phyloP scores from a whole-genome alignment of 208 protist species.

The Leishmania gerbilli region DNA sequence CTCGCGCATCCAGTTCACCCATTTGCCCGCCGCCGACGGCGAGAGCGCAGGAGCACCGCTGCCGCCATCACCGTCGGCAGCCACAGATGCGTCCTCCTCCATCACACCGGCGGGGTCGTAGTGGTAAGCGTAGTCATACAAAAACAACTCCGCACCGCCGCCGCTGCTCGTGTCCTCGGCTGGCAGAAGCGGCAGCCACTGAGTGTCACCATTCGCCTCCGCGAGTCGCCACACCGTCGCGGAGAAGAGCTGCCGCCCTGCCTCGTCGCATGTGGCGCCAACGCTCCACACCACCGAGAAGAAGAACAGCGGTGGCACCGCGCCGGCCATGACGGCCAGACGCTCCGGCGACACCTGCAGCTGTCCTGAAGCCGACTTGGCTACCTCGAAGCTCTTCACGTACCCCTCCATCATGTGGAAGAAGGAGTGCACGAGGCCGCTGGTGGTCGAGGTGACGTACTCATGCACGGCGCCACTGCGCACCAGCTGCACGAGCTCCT shows the following conservation, averaged over 20 bases:
- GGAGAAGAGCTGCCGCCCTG: conserved; percentile 90
- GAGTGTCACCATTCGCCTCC: conserved; percentile 35
- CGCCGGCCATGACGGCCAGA: conserved; percentile 45
- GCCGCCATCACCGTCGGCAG: conserved; percentile 3
- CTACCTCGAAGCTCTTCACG: conserved; percentile 63
- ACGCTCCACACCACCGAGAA: conserved; percentile 97
- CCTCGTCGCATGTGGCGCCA: conserved; percentile 93
- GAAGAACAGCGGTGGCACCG: conserved; percentile 93
- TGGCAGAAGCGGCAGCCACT: conserved; percentile 40
- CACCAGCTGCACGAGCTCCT: conserved; percentile 84
- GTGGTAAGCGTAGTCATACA: conserved; percentile 96
- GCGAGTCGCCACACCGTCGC: conserved; percentile 78
- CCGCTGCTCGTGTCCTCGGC: background rate
- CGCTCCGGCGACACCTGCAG: conserved; percentile 46
- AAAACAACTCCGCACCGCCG: conserved; percentile 33
- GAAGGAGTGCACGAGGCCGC: conserved; percentile 90
- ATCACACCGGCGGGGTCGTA: conserved; percentile 39
- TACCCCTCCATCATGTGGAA: conserved; percentile 95
- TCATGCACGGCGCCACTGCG: conserved; percentile 76
- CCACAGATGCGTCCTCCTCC: conserved; percentile 31
- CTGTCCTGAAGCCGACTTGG: conserved; percentile 11
- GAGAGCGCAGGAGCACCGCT: conserved; percentile 31
- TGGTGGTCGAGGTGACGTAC: conserved; percentile 94
- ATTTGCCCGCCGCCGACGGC: conserved; percentile 29
- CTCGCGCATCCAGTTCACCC: conserved; percentile 67